Percentiles rank a stretch among this genome's conserved stretches.
These are phyloP conservation scores for Salvia splendens DNA, from an alignment of 257 asterid species.

Conservation along the genomic window DNA sequence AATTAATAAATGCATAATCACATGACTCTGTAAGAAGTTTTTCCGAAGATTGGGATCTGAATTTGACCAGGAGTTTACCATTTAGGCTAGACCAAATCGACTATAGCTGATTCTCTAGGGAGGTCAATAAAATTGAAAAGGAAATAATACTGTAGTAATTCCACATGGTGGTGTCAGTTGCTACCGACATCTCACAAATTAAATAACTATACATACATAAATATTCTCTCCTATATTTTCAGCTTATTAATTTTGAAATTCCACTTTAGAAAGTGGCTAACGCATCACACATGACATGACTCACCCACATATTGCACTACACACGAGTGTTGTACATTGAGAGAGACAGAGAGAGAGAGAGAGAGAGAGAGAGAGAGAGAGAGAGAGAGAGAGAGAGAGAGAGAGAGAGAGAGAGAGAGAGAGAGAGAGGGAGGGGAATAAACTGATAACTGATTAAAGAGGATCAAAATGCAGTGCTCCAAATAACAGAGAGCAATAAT, in stretches of 20 bases:
- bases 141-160: conserved; percentile 30
- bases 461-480: conserved; percentile 22
- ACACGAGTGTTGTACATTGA: conserved; percentile 14
- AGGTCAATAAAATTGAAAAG: conserved; percentile 22
- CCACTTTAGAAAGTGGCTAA: conserved; percentile 18
- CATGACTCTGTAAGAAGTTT: conserved; percentile 18
- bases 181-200: conserved; percentile 50
- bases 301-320: conserved; percentile 17
- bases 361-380: too few species aligned
- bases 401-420: too few species aligned
- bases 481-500: conserved; percentile 1
- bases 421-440: conserved; percentile 28
- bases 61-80: conserved; percentile 35
- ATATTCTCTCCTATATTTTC: background rate
- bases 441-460: conserved; percentile 32
- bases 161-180: conserved; percentile 40
- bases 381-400: too few species aligned
- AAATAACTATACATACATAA: background rate
- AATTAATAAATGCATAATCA: background rate
- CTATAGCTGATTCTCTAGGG: conserved; percentile 22
- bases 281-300: conserved; percentile 27
- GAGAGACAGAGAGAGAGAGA: too few species aligned
- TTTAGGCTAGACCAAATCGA: conserved; percentile 29
- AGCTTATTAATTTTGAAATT: conserved; percentile 12
- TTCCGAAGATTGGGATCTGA: conserved; percentile 15